Conservation (phyloP, 345 rosid species). For the Carallia brachiata region DNA sequence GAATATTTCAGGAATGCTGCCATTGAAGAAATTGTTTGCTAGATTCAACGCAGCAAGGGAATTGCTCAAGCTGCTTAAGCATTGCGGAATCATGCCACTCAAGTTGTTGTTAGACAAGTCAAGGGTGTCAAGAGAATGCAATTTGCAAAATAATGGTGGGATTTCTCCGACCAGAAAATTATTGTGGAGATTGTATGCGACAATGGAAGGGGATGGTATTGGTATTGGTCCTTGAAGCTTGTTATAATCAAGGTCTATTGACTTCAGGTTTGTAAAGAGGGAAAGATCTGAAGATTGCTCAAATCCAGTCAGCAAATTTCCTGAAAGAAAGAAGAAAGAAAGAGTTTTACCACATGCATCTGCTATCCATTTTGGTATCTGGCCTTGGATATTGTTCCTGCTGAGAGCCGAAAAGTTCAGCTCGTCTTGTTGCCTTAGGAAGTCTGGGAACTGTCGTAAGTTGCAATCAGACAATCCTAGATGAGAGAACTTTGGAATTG, state of each 20-base stretch:
- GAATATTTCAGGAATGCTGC: background rate
- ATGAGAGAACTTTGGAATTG: fast-evolving
- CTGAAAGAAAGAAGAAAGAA: background rate
- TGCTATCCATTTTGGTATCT: slow-evolving; percentile 23
- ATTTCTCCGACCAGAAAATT: slow-evolving; percentile 22
- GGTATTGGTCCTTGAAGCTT: slow-evolving; percentile 23
- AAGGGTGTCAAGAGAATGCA: background rate
- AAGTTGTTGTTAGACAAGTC: slow-evolving; percentile 26
- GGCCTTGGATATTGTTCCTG: slow-evolving; percentile 16
- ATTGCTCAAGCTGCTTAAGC: slow-evolving; percentile 18
- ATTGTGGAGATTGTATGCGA: background rate
- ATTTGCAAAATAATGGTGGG: slow-evolving; percentile 9
- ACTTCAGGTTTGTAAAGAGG: fast-evolving
- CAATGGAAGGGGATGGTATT: background rate
- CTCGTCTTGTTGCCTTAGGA: slow-evolving; percentile 12
- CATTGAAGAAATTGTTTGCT: background rate
- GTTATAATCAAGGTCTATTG: slow-evolving; percentile 10
- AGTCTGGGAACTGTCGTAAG: slow-evolving; percentile 14
- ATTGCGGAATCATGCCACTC: slow-evolving; percentile 24
- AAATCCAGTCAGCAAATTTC: slow-evolving; percentile 16
- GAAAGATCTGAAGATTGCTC: background rate
- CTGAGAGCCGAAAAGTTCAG: slow-evolving; percentile 2
- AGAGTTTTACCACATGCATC: background rate
- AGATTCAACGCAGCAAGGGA: background rate
- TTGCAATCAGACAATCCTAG: slow-evolving; percentile 25